Percentiles rank a stretch among this genome's conserved stretches.
These are phyloP conservation scores for Venturia carpophila DNA, from an alignment of 2,329 filamentous ascomycete species.

Conservation along the genomic window DNA sequence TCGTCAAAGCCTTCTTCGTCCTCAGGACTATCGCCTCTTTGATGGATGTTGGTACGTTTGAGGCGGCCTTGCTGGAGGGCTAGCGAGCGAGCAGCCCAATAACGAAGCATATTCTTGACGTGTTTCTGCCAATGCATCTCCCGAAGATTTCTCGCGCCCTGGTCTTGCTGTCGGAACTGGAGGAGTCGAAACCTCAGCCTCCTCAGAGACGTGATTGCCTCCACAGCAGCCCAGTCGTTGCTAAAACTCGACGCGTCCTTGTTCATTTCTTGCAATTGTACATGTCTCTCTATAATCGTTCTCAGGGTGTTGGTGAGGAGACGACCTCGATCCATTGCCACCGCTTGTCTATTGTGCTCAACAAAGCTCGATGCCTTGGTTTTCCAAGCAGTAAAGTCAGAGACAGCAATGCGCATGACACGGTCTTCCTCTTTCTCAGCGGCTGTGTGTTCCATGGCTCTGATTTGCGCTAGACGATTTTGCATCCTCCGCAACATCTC, in stretches of 20 bases:
- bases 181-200: slow-evolving; percentile 52
- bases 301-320: neutral
- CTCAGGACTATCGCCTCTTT: slow-evolving; percentile 1
- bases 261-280: slow-evolving; percentile 6
- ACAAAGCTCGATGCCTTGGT: neutral
- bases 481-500: slow-evolving; percentile 34
- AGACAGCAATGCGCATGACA: slow-evolving; percentile 39
- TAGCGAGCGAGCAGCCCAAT: slow-evolving; percentile 44
- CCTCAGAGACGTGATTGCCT: slow-evolving; percentile 35
- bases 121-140: slow-evolving; percentile 49
- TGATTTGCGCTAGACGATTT: slow-evolving; percentile 29
- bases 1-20: slow-evolving; percentile 10
- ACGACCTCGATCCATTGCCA: neutral
- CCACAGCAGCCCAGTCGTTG: slow-evolving; percentile 8
- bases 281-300: neutral
- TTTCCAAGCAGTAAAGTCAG: slow-evolving; percentile 17
- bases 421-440: slow-evolving; percentile 39
- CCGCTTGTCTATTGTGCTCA: neutral
- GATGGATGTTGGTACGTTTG: neutral
- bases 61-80: slow-evolving; percentile 22
- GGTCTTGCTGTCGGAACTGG: slow-evolving; percentile 42
- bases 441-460: slow-evolving; percentile 37
- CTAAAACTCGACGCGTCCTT: neutral
- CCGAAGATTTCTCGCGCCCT: slow-evolving; percentile 46
- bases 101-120: slow-evolving; percentile 46